Percentiles rank a stretch among this genome's conserved stretches.
Evolutionary conservation across 768 basidiomycete species (phyloP).

Genomic region (Auriscalpium orientale): DNA sequence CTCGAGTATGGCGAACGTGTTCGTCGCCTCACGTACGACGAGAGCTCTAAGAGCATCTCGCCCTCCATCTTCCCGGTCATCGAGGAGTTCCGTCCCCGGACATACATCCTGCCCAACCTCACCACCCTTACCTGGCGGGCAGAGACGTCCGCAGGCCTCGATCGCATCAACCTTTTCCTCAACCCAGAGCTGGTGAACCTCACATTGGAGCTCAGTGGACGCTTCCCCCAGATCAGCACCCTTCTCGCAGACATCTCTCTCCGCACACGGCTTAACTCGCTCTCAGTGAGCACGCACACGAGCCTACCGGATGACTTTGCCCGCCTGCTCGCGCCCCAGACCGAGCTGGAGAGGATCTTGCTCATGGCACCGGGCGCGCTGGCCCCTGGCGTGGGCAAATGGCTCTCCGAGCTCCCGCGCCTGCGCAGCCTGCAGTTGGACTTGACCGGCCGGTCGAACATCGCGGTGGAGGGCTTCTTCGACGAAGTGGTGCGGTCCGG

Average conservation of each 20-base stretch:
- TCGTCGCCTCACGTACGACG: conserved; percentile 61
- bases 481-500: conserved; percentile 61
- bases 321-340: conserved; percentile 53
- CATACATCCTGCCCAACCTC: conserved; percentile 63
- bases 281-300: conserved; percentile 64
- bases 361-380: conserved; percentile 73
- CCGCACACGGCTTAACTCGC: conserved; percentile 54
- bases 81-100: conserved; percentile 52
- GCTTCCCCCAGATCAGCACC: conserved; percentile 46
- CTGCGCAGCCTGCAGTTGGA: conserved; percentile 64
- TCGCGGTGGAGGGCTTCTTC: conserved; percentile 77
- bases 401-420: conserved; percentile 57
- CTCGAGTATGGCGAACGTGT: conserved; percentile 64
- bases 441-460: conserved; percentile 56
- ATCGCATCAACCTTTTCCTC: conserved; percentile 58
- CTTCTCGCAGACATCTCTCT: conserved; percentile 60
- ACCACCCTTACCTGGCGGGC: conserved; percentile 66
- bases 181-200: conserved; percentile 53
- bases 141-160: conserved; percentile 57
- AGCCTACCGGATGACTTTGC: conserved; percentile 67
- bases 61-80: conserved; percentile 61
- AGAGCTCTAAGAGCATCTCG: conserved; percentile 54
- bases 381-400: conserved; percentile 61
- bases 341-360: conserved; percentile 49
- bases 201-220: conserved; percentile 54